Conservation (phyloP, 2,329 filamentous ascomycete species). For the Cryoendolithus antarcticus region DNA sequence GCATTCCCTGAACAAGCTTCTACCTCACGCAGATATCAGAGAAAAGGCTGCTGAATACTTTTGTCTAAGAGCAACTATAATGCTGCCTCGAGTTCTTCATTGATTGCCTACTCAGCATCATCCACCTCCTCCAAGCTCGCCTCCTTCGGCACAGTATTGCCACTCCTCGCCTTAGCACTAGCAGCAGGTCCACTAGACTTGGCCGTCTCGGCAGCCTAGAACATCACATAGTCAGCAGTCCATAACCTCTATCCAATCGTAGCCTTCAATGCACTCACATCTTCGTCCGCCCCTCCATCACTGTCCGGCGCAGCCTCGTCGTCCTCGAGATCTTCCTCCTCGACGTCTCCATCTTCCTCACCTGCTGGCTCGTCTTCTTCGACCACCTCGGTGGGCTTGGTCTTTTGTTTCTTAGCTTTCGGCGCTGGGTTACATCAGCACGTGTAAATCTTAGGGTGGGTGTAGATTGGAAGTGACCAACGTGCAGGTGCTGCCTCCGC, state of each 20-base stretch:
- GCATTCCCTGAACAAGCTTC: too few relatives aligned
- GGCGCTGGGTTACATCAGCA: constrained; percentile 8
- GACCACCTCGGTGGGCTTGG: constrained; percentile 12
- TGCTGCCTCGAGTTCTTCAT: too few relatives aligned
- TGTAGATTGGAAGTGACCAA: too few relatives aligned
- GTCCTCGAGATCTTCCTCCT: constrained; percentile 11
- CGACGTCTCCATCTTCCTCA: constrained; percentile 7
- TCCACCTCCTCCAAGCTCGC: constrained; percentile 20
- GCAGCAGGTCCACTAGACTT: constrained; percentile 17
- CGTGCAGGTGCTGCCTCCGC: too few relatives aligned
- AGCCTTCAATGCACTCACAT: constrained; percentile 5
- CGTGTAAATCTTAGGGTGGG: too few relatives aligned
- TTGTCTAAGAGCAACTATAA: too few relatives aligned
- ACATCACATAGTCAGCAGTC: not conserved
- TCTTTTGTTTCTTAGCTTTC: constrained; percentile 20
- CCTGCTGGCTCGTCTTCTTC: constrained; percentile 10
- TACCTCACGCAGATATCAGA: too few relatives aligned
- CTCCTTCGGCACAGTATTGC: constrained; percentile 20
- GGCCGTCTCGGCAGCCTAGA: constrained; percentile 16
- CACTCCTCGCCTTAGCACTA: constrained; percentile 19
- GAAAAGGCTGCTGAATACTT: too few relatives aligned
- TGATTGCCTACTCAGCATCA: constrained; percentile 9
- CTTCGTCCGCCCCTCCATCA: constrained; percentile 13
- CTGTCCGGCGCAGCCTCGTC: constrained; percentile 10
- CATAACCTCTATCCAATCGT: constrained; percentile 5